phyloP scores from a whole-genome alignment of 805 yeast genomes.

The Teunomyces aglyptinius region DNA sequence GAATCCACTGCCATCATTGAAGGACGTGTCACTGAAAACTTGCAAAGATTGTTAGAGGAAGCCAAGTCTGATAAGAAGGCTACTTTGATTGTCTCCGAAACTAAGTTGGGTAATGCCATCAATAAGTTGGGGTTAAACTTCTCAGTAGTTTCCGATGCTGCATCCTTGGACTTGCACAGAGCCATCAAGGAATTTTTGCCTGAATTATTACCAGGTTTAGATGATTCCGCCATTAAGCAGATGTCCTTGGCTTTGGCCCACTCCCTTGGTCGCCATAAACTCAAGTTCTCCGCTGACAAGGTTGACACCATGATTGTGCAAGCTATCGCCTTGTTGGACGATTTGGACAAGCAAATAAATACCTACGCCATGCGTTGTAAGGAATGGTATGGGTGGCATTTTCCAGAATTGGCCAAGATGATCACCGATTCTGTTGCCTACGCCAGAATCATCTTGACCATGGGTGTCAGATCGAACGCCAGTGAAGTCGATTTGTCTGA shows the following conservation, averaged over 20 bases:
- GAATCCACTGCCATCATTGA: conserved; percentile 91
- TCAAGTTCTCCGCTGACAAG: conserved; percentile 96
- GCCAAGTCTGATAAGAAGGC: conserved; percentile 79
- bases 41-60: conserved; percentile 72
- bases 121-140: conserved; percentile 89
- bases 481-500: conserved; percentile 75
- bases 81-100: conserved; percentile 86
- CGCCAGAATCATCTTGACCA: conserved; percentile 87
- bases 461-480: conserved; percentile 94
- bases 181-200: conserved; percentile 94
- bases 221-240: conserved; percentile 78
- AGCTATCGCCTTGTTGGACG: conserved; percentile 96
- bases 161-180: conserved; percentile 90
- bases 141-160: conserved; percentile 90
- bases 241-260: conserved; percentile 99
- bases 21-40: conserved; percentile 86
- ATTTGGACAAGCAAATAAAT: conserved; percentile 94
- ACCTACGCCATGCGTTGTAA: conserved; percentile 98
- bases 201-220: conserved; percentile 89
- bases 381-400: conserved; percentile 99
- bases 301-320: conserved; percentile 99
- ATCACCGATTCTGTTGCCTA: conserved; percentile 93
- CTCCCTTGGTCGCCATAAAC: conserved; percentile 96
- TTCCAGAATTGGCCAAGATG: conserved; percentile 98
- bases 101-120: conserved; percentile 94